Conservation (phyloP, 345 rosid species). For the Eucalyptus grandis region DNA sequence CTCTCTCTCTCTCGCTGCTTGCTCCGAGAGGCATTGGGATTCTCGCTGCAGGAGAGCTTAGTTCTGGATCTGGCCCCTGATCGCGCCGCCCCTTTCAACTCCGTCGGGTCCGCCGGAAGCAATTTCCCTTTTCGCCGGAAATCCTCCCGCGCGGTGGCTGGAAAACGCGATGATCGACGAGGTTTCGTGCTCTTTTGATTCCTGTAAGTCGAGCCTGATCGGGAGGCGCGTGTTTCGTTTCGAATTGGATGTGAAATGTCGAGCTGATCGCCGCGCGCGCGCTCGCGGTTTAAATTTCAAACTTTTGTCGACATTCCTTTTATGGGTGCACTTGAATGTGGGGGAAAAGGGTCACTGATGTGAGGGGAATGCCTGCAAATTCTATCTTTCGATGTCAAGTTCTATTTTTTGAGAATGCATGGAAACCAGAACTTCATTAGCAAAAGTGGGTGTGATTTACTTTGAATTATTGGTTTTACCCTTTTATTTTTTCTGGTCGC, state of each 20-base stretch:
- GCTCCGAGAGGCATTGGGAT: background rate
- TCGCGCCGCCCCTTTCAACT: background rate
- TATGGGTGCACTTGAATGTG: background rate
- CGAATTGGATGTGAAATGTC: background rate
- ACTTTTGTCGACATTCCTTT: background rate
- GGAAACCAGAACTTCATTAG: background rate
- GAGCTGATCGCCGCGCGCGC: background rate
- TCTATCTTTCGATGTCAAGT: background rate
- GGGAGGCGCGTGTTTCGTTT: background rate
- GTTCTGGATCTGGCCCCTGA: background rate
- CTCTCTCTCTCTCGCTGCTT: background rate
- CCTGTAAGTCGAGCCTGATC: background rate
- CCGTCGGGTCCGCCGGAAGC: background rate
- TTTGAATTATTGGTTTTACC: background rate
- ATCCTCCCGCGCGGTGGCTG: background rate
- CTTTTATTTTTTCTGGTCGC: background rate
- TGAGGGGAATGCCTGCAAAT: background rate
- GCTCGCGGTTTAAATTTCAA: background rate
- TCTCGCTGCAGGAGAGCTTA: background rate
- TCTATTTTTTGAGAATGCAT: background rate
- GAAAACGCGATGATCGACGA: background rate
- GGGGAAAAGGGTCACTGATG: background rate
- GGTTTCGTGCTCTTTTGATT: background rate
- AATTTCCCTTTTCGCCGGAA: background rate
- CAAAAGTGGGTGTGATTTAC: background rate